A percentile compares a stretch with the other conserved stretches of the same genome.
Evolutionary conservation across 164 flowering plant species (phyloP).

Genomic region (Malania oleifera): DNA sequence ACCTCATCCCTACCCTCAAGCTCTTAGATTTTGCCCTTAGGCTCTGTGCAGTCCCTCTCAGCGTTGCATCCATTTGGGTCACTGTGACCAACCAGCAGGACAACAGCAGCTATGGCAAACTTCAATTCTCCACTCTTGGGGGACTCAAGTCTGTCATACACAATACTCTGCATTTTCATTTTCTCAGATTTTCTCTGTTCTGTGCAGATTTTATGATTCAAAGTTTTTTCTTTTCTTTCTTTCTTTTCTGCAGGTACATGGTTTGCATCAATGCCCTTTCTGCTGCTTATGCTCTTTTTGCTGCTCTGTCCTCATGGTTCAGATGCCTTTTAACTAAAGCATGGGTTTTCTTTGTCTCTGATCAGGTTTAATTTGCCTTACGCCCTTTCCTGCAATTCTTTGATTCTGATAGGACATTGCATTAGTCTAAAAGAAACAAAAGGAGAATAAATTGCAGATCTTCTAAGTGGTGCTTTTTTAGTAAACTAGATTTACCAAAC

Average conservation of each 20-base stretch:
- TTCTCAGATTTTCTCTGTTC: not conserved
- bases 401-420: not conserved
- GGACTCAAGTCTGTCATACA: conserved; percentile 59
- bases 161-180: not conserved
- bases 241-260: conserved; percentile 55
- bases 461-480: not conserved
- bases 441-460: not conserved
- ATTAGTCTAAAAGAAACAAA: too few relatives aligned
- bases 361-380: conserved; percentile 64
- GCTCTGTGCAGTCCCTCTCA: conserved; percentile 56
- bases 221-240: too few relatives aligned
- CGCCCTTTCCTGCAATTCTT: not conserved
- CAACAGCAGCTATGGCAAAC: conserved; percentile 52
- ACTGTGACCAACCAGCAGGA: conserved; percentile 58
- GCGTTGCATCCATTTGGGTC: conserved; percentile 65
- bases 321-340: conserved; percentile 45
- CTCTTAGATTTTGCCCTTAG: conserved; percentile 55
- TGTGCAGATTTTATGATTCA: not conserved
- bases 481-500: not conserved
- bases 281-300: conserved; percentile 61
- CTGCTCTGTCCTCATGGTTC: conserved; percentile 49
- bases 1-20: conserved; percentile 35
- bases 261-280: conserved; percentile 56
- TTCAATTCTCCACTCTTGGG: conserved; percentile 48
- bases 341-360: conserved; percentile 86